Conservation (phyloP, 306 rosid genomes). For the Neltuma alba region DNA sequence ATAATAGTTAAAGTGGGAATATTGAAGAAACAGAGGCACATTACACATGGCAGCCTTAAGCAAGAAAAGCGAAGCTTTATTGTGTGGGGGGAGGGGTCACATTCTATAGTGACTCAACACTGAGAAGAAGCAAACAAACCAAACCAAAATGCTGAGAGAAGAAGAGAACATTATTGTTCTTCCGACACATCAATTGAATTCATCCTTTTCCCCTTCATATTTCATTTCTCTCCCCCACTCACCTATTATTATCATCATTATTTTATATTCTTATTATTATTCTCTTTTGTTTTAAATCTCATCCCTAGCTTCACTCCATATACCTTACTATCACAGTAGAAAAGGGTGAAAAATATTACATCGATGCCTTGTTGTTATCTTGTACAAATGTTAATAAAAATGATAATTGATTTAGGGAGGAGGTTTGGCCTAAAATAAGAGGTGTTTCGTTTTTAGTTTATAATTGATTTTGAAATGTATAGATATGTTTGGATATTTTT, state of each 20-base stretch:
- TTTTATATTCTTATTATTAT: too few species aligned
- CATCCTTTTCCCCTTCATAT: slow-evolving; percentile 28
- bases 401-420: too few species aligned
- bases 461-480: too few species aligned
- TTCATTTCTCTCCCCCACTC: slow-evolving; percentile 20
- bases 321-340: too few species aligned
- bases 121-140: slow-evolving; percentile 47
- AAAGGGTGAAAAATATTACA: not conserved
- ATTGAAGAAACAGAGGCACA: slow-evolving; percentile 11
- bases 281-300: too few species aligned
- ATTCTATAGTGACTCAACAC: slow-evolving; percentile 49
- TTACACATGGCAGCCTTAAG: slow-evolving; percentile 48
- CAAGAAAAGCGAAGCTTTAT: slow-evolving; percentile 35
- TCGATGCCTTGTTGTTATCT: not conserved
- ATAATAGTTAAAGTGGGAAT: slow-evolving; percentile 32
- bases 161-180: not conserved
- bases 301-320: too few species aligned
- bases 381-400: too few species aligned
- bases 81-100: slow-evolving; percentile 41
- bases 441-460: too few species aligned
- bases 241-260: not conserved
- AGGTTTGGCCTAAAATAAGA: too few species aligned
- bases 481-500: too few species aligned
- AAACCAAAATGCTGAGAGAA: slow-evolving; percentile 39
- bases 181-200: slow-evolving; percentile 46